These are phyloP conservation scores for Aspergillus cristatus DNA, from an alignment of 495 filamentous ascomycete species.

Conservation along the genomic window DNA sequence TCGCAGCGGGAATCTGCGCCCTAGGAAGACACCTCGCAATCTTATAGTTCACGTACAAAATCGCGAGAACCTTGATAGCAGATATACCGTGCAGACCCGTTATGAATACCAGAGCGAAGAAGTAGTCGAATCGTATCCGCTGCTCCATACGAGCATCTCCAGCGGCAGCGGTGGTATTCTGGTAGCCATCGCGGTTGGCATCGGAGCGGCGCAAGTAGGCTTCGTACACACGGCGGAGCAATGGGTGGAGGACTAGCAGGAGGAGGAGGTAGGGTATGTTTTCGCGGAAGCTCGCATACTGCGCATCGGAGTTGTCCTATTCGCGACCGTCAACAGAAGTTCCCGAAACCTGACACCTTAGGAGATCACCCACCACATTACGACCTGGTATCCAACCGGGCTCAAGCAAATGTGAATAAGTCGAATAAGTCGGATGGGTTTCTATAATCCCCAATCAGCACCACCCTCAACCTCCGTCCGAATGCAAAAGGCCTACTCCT, in stretches of 20 bases:
- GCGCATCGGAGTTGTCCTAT: constrained; percentile 81
- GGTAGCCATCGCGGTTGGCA: constrained; percentile 3
- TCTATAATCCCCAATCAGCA: constrained; percentile 40
- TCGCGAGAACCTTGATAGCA: constrained; percentile 66
- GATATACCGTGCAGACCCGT: constrained; percentile 77
- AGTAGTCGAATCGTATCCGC: constrained; percentile 74
- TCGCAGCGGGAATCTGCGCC: constrained; percentile 58
- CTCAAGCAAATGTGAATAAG: constrained; percentile 60
- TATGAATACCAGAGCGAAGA: constrained; percentile 73
- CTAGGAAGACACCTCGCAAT: constrained; percentile 62
- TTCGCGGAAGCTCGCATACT: constrained; percentile 77
- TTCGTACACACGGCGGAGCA: constrained; percentile 66
- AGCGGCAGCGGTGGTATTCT: constrained; percentile 24
- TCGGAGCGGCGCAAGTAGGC: constrained; percentile 12
- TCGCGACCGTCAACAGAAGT: background rate
- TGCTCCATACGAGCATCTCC: constrained; percentile 63
- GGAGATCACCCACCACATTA: constrained; percentile 77
- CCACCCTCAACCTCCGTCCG: background rate
- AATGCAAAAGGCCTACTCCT: constrained; percentile 45
- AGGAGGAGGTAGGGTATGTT: constrained; percentile 74
- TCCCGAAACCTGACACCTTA: too few relatives aligned
- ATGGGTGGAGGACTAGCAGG: constrained; percentile 65
- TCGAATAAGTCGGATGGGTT: constrained; percentile 69
- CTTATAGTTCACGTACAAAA: constrained; percentile 73
- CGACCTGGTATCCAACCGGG: constrained; percentile 93